Evolutionary conservation across 1,284 basidiomycete genomes (phyloP), one percentile per base, ranked within the genome.

Genomic region (Ganoderma meredithae): DNA sequence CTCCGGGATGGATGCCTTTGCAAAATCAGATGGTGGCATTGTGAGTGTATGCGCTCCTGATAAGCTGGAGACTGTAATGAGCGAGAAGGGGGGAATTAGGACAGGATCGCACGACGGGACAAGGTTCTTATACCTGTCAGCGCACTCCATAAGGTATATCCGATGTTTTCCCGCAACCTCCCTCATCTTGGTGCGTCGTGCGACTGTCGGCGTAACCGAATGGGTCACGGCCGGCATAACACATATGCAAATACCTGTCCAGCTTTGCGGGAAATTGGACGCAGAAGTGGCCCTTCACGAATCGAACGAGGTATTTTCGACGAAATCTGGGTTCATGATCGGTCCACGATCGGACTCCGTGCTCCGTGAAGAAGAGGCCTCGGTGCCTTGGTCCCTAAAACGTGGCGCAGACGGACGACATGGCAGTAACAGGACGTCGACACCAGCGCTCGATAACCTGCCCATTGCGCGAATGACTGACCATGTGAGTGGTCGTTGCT

Each of bases 21-120:
- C 86, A 74, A 93, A 91, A 75, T 90, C 88, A 27, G 91, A 91
- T 15, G 87, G 88, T 2, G 88, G 75, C 90, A 92, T 92, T 40
- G 40, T 25, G 55, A 17, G 12, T 52, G 13, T 58, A 15, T 31
- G n/a, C 19, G 17, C 47, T 12, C 19, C 22, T 17, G 13, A 40
- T 27, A 25, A 25, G 36, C 6, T 17, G 59, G 36, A 27, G 22
- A 56, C 39, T 27, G 31, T 13, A 47, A 25, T 27, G 40, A 27
- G 40, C 43, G 47, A 41, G 19, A 22, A 59, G 61, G 41, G 44
- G 52, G 53, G 53, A 39, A 40, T 58, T 47, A 52, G 27, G 40
- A 49, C 39, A 22, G 31, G 39, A 33, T 2, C 17, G 25, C 15
- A 47, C 40, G 36, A 39, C 19, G 43, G 19, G 58, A 36, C 13